Evolutionary conservation across 2,329 filamentous ascomycete genomes (phyloP).

Genomic region (Cladosporium colombiae): DNA sequence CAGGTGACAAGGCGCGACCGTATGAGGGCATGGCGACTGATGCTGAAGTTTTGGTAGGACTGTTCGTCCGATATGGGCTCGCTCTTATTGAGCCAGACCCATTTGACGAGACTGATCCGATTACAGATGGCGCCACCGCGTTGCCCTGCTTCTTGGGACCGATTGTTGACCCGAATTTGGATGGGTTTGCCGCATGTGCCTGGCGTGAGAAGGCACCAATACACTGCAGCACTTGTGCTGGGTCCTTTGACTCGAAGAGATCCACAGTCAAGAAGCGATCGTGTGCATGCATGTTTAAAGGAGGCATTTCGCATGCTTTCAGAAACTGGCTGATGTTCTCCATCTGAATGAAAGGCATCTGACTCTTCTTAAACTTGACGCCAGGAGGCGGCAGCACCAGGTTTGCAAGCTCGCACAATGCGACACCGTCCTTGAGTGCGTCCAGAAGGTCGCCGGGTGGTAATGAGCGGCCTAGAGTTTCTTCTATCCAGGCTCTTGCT

Average conservation of each 20-base stretch:
- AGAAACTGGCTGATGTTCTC: conserved; percentile 98
- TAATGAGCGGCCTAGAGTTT: conserved; percentile 71
- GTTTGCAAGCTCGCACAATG: conserved; percentile 91
- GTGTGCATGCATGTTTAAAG: conserved; percentile 85
- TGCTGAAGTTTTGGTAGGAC: conserved; percentile 26
- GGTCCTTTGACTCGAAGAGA: conserved; percentile 92
- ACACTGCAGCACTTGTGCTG: conserved; percentile 92
- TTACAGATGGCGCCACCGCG: conserved; percentile 34
- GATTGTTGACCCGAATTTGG: conserved; percentile 72
- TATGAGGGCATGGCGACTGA: conserved; percentile 33
- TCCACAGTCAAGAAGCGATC: conserved; percentile 97
- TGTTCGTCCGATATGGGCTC: conserved; percentile 14
- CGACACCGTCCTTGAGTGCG: conserved; percentile 83
- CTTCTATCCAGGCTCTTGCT: conserved; percentile 82
- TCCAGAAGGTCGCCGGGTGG: conserved; percentile 77
- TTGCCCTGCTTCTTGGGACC: conserved; percentile 67
- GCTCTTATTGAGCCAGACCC: conserved; percentile 1
- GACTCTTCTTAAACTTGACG: conserved; percentile 85
- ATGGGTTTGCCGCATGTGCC: conserved; percentile 73
- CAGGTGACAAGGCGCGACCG: conserved; percentile 45
- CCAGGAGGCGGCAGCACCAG: conserved; percentile 73
- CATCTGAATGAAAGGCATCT: conserved; percentile 99
- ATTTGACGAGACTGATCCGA: conserved; percentile 20
- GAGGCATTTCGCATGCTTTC: conserved; percentile 78
- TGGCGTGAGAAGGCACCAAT: conserved; percentile 87